A percentile compares a stretch with the other conserved stretches of the same genome.
phyloP scores from a whole-genome alignment of 2,329 filamentous ascomycete species.

The Colletotrichum plurivorum region DNA sequence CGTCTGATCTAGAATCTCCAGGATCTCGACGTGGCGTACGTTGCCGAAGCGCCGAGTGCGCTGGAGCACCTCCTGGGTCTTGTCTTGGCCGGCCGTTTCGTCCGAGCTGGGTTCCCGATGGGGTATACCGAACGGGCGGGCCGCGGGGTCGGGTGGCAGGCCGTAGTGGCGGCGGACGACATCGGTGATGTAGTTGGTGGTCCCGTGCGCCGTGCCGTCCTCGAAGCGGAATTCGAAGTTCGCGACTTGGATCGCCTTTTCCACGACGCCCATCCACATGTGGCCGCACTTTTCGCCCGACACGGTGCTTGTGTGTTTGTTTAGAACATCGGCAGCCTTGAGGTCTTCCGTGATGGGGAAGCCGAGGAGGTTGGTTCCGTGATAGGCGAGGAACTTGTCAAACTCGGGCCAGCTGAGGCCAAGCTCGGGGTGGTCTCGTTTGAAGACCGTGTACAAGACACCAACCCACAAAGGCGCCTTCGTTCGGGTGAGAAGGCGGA shows the following conservation, averaged over 20 bases:
- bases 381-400: constrained; percentile 4
- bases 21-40: constrained; percentile 4
- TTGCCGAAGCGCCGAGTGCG: constrained; percentile 6
- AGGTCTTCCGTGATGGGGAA: background rate
- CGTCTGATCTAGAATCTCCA: background rate
- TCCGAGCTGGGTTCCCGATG: background rate
- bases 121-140: constrained; percentile 8
- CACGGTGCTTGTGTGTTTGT: background rate
- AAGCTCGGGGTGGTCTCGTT: constrained; percentile 2
- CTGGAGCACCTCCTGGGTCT: background rate
- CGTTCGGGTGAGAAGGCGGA: constrained; percentile 1
- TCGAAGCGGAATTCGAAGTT: background rate
- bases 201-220: background rate
- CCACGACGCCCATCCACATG: background rate
- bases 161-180: background rate
- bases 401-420: constrained; percentile 4
- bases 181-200: background rate
- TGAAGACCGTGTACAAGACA: background rate
- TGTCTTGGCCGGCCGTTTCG: background rate
- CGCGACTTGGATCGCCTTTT: background rate
- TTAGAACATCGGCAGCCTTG: background rate
- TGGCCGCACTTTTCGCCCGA: background rate
- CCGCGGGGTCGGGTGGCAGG: background rate
- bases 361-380: background rate
- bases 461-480: background rate